Percentiles rank a stretch among this genome's conserved stretches.
These are phyloP conservation scores for Kondoa malvinella DNA, from an alignment of 768 basidiomycete genomes.

Conservation along the genomic window DNA sequence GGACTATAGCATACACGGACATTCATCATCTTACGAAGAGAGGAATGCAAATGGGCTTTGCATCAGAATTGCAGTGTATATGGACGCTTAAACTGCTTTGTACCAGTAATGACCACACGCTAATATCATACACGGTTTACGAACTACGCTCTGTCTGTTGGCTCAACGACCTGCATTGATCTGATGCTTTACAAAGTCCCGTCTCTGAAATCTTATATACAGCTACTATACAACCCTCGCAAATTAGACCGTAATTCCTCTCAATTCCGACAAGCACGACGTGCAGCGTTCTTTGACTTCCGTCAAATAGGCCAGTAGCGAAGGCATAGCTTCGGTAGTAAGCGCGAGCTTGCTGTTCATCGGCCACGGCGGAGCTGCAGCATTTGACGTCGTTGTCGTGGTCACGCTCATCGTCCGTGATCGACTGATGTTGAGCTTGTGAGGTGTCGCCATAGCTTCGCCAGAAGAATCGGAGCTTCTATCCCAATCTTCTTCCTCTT, in stretches of 20 bases:
- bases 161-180: neutral
- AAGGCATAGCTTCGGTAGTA: constrained; percentile 18
- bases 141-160: too few species aligned
- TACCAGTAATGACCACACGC: too few species aligned
- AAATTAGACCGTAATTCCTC: neutral
- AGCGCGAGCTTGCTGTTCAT: constrained; percentile 8
- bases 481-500: constrained; percentile 12
- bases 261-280: constrained; percentile 14
- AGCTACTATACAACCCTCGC: neutral
- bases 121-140: too few species aligned
- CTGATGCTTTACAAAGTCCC: neutral
- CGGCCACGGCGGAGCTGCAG: neutral
- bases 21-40: too few species aligned
- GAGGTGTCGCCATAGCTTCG: neutral
- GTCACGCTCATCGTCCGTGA: neutral
- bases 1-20: too few species aligned
- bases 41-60: too few species aligned
- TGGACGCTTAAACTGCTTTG: too few species aligned
- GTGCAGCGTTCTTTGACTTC: constrained; percentile 13
- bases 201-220: neutral
- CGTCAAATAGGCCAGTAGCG: constrained; percentile 11
- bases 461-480: constrained; percentile 6
- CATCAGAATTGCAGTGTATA: too few species aligned
- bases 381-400: neutral
- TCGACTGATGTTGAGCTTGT: neutral